Evolutionary conservation across 2,329 filamentous ascomycete species (phyloP), one percentile per base, ranked within the genome.

Genomic region (Hirsutella rhossiliensis): DNA sequence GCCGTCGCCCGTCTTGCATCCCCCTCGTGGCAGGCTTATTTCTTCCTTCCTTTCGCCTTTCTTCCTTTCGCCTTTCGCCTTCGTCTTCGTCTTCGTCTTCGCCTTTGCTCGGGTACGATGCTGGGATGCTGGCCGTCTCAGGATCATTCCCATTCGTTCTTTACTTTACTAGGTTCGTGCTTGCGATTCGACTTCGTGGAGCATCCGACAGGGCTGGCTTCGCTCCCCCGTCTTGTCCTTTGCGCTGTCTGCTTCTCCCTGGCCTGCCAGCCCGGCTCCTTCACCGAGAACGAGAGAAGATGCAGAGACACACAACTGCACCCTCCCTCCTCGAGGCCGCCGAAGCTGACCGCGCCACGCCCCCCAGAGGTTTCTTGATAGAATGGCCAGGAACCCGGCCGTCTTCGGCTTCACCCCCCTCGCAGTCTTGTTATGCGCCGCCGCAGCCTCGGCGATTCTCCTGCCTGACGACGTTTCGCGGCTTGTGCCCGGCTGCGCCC

Each of bases 401-500:
- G 44, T 45, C 42, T 50, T 53, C 47, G 43, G 50, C 47, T 52
- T 63, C 45, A 45, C 59, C 53, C 61, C 57, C 53, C 55, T 63
- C 48, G 54, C 62, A 47, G 47, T 56, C 38, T 43, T 59, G 27
- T 52, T 56, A 37, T 49, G 51, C 50, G 46, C 51, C 40, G 52
- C 52, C 34, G 52, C 54, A 37, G 55, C 55, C 30, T 41, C 53
- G 43, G 54, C 56, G 36, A 54, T 56, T 46, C 56, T 53, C 45
- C 56, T 69, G 34, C 56, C 62, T 2, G 54, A 52, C 44, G 63
- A 66, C 34, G 54, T 75, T 23, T 58, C 65, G 34, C 54, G 59
- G 43, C 62, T 67, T 42, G 60, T 81, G n/a, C 78, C 79, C 7
- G 48, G 59, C 13, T 86, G 82, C 55, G 79, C 80, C 4, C 62